Percentiles rank a stretch among this genome's conserved stretches.
Evolutionary conservation across 768 basidiomycete genomes (phyloP).

Genomic region (Naganishia randhawae): DNA sequence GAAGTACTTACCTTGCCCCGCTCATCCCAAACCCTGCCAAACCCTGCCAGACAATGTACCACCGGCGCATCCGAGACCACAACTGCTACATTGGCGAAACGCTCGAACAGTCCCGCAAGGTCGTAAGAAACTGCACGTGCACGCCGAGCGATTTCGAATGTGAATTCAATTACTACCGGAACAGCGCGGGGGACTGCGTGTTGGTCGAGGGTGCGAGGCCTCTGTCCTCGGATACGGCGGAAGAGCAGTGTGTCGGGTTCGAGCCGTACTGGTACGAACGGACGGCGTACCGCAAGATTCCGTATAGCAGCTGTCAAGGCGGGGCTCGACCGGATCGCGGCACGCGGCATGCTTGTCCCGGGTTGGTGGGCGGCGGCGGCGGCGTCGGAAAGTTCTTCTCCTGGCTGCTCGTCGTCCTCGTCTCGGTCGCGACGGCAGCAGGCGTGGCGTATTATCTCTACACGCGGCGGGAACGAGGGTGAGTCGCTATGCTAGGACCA

Average conservation of each 20-base stretch:
- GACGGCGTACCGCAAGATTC: conserved; percentile 84
- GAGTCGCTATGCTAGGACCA: neutral
- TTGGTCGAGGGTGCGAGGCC: conserved; percentile 67
- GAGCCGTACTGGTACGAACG: conserved; percentile 90
- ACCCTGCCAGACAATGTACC: conserved; percentile 70
- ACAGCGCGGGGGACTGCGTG: conserved; percentile 69
- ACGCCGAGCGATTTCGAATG: conserved; percentile 82
- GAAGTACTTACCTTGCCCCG: too few relatives aligned
- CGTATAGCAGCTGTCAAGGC: conserved; percentile 79
- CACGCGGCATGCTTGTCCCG: conserved; percentile 70
- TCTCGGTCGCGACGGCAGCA: conserved; percentile 74
- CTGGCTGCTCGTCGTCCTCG: conserved; percentile 72
- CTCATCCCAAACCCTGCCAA: neutral
- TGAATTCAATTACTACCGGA: conserved; percentile 83
- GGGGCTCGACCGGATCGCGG: conserved; percentile 77
- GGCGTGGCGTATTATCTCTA: conserved; percentile 79
- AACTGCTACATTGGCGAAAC: conserved; percentile 79
- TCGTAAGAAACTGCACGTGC: conserved; percentile 73
- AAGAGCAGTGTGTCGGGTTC: conserved; percentile 48
- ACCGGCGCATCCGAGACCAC: conserved; percentile 72
- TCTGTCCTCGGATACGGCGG: conserved; percentile 52
- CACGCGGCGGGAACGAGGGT: conserved; percentile 36
- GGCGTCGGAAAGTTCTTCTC: conserved; percentile 65
- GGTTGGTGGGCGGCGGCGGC: conserved; percentile 56
- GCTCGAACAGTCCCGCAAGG: conserved; percentile 57